Conservation (phyloP, 2,329 filamentous ascomycete genomes). For the Xylaria arbuscula region DNA sequence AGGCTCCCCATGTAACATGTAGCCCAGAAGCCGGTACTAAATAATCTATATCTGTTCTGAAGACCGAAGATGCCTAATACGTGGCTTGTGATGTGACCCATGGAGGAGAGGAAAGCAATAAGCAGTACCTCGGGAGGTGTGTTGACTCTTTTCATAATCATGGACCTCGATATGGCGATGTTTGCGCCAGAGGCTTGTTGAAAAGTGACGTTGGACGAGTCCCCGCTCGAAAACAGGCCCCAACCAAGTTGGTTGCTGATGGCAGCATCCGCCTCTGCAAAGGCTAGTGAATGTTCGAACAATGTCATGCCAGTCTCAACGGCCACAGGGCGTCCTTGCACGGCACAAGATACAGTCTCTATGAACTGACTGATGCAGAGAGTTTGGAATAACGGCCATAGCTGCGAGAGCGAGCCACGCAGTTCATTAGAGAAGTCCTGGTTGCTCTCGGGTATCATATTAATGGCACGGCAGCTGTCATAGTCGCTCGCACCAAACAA, state of each 20-base stretch:
- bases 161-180: constrained; percentile 67
- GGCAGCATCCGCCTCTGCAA: constrained; percentile 92
- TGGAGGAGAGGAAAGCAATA: constrained; percentile 86
- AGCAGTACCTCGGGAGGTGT: constrained; percentile 89
- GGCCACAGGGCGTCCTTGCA: constrained; percentile 82
- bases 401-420: constrained; percentile 79
- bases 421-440: constrained; percentile 64
- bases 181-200: constrained; percentile 54
- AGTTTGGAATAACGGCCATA: constrained; percentile 80
- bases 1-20: constrained; percentile 90
- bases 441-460: constrained; percentile 72
- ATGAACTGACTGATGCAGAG: constrained; percentile 83
- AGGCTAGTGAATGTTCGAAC: constrained; percentile 95
- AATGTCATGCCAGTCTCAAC: constrained; percentile 96
- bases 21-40: constrained; percentile 91
- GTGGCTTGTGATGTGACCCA: constrained; percentile 89
- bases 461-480: constrained; percentile 77
- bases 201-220: constrained; percentile 57
- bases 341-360: constrained; percentile 86
- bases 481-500: constrained; percentile 80
- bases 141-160: constrained; percentile 84
- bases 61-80: constrained; percentile 82
- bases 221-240: constrained; percentile 67
- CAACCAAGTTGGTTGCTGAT: constrained; percentile 83
- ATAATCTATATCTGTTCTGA: constrained; percentile 81